phyloP scores from a whole-genome alignment of 202 grass and related monocot species.

The Zoysia matrella region DNA sequence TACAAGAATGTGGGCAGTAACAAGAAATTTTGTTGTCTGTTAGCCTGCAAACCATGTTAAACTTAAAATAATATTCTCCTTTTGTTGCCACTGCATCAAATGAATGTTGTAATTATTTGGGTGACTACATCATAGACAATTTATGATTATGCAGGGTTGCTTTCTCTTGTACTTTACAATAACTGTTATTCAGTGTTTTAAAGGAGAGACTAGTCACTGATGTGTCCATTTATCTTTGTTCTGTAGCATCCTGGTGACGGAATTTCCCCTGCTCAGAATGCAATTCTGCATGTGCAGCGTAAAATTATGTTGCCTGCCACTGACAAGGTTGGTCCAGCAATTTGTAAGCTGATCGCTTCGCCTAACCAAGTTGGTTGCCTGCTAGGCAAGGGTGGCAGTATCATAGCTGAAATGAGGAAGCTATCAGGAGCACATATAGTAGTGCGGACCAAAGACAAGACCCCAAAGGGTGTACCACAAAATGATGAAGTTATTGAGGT shows the following conservation, averaged over 20 bases:
- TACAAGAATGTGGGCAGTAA: conserved; percentile 13
- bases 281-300: conserved; percentile 81
- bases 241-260: conserved; percentile 77
- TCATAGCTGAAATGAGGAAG: conserved; percentile 97
- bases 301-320: conserved; percentile 55
- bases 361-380: conserved; percentile 88
- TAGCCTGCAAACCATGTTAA: neutral
- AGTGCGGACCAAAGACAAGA: conserved; percentile 79
- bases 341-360: conserved; percentile 69
- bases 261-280: conserved; percentile 89
- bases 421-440: conserved; percentile 83
- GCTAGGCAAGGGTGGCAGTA: conserved; percentile 85
- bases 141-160: conserved; percentile 11
- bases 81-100: neutral
- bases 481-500: conserved; percentile 92
- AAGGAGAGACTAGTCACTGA: conserved; percentile 34
- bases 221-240: conserved; percentile 36
- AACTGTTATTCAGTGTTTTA: conserved; percentile 17
- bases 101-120: neutral
- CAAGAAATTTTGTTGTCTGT: conserved; percentile 15
- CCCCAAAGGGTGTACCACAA: conserved; percentile 68
- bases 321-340: conserved; percentile 52
- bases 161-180: conserved; percentile 7
- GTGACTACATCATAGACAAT: neutral
- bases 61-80: neutral